Evolutionary conservation across 139 green algal genomes (phyloP), one percentile per base, ranked within the genome.

Genomic region (Edaphochlamys debaryana): DNA sequence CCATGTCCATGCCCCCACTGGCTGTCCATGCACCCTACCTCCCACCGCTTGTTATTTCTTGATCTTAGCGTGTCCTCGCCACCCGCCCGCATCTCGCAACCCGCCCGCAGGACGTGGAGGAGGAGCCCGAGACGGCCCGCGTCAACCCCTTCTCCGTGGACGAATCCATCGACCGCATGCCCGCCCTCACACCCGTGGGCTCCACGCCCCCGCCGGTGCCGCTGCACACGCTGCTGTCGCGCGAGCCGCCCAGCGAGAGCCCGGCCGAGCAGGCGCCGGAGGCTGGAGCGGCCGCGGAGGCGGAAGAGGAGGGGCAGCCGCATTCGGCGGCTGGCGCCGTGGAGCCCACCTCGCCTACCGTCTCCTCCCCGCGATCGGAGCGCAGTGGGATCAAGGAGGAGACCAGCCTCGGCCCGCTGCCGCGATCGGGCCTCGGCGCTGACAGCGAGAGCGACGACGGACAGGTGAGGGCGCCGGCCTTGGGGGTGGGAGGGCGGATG

Each of bases 81-180:
- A n/a, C n/a, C n/a, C n/a, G n/a, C n/a, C n/a, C n/a, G n/a, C n/a
- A n/a, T n/a, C n/a, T n/a, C n/a, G n/a, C n/a, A n/a, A n/a, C n/a
- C 17, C 17, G 20, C 4, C 23, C 52, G 64, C 64, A 73, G 67
- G 67, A 54, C 41, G 41, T 40, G 32, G 68, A 58, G 30, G 68
- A 75, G 63, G 76, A 74, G 76, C 42, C 32, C 9, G 76, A 64
- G n/a, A 41, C 30, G 34, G 15, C 22, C 4, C 23, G 37, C 6
- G 29, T 37, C 42, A 48, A 73, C 45, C 76, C 76, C 19, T 82
- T 82, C 64, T 82, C 76, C 3, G 76, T 82, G 20, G 76, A 82
- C 62, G 76, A 73, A 13, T 74, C 62, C 45, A 56, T 37, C n/a
- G 76, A 82, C 76, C 63, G 62, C 63, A 50, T 82, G 34, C 76